Evolutionary conservation across 2,329 filamentous ascomycete species (phyloP).

Genomic region (Fusarium praegraminearum): DNA sequence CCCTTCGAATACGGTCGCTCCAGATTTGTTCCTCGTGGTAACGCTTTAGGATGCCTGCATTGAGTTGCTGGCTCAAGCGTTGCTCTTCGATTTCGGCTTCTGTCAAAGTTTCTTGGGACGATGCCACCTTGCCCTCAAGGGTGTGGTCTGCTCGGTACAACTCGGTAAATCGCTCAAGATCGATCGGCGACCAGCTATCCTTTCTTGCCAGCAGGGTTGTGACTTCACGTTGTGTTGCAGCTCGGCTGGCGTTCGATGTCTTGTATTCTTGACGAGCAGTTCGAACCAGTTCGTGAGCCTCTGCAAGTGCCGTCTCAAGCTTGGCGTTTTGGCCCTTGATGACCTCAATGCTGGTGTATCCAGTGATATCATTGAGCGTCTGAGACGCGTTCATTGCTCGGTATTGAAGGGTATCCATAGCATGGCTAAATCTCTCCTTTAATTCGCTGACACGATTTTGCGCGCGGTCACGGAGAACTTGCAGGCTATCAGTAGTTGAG

Average conservation of each 20-base stretch:
- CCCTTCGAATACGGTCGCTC: conserved; percentile 96
- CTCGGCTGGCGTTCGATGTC: conserved; percentile 83
- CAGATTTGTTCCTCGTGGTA: conserved; percentile 99
- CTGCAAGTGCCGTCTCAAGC: conserved; percentile 70
- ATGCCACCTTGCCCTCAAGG: conserved; percentile 85
- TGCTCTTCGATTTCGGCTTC: conserved; percentile 84
- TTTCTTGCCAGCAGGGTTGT: conserved; percentile 94
- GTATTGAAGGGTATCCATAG: conserved; percentile 91
- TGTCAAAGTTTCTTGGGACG: conserved; percentile 77
- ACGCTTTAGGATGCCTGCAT: conserved; percentile 84
- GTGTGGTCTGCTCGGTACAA: conserved; percentile 93
- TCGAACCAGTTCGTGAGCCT: conserved; percentile 74
- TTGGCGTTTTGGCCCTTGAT: conserved; percentile 82
- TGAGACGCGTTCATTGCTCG: conserved; percentile 88
- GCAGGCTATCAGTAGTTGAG: conserved; percentile 44
- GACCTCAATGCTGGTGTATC: conserved; percentile 90
- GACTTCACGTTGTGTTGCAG: conserved; percentile 93
- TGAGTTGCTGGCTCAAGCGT: conserved; percentile 79
- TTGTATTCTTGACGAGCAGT: conserved; percentile 81
- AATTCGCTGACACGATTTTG: conserved; percentile 52
- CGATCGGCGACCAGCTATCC: conserved; percentile 86
- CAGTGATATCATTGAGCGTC: conserved; percentile 92
- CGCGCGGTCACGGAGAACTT: conserved; percentile 50
- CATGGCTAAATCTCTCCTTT: conserved; percentile 52
- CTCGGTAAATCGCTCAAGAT: conserved; percentile 93